These are phyloP conservation scores for Starmerella stellata DNA, from an alignment of 805 yeast species.

Conservation along the genomic window DNA sequence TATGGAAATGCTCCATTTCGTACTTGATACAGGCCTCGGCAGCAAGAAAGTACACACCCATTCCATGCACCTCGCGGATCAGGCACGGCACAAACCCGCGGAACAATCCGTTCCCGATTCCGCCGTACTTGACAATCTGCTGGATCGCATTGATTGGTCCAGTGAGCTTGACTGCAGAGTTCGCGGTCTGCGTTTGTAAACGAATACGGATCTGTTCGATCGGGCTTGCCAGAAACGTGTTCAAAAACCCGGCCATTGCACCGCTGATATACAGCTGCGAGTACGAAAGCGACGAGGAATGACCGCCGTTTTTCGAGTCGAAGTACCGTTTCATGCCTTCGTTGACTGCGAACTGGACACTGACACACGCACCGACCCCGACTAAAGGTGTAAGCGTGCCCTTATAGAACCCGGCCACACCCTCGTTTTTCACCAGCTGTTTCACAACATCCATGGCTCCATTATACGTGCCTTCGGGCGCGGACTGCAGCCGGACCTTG, in stretches of 20 bases:
- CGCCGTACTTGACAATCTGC: constrained; percentile 37
- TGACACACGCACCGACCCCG: constrained; percentile 95
- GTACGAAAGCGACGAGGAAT: constrained; percentile 21
- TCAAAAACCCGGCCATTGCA: constrained; percentile 79
- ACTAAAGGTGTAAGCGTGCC: constrained; percentile 86
- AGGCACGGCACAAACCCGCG: constrained; percentile 73
- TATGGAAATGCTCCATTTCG: constrained; percentile 33
- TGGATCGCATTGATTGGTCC: constrained; percentile 64
- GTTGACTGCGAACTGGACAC: constrained; percentile 87
- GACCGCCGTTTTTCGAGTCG: constrained; percentile 23
- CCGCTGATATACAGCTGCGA: constrained; percentile 69
- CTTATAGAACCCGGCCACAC: constrained; percentile 70
- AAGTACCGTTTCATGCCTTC: constrained; percentile 82
- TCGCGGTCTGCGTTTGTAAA: constrained; percentile 65
- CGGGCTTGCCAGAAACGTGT: constrained; percentile 77
- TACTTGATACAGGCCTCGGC: constrained; percentile 72
- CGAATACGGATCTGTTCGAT: constrained; percentile 91
- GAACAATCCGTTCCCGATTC: constrained; percentile 41
- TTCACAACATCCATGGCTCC: constrained; percentile 66
- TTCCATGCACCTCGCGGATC: constrained; percentile 68
- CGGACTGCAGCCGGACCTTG: constrained; percentile 80
- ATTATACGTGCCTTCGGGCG: constrained; percentile 53
- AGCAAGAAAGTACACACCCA: constrained; percentile 70
- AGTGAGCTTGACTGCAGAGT: constrained; percentile 29
- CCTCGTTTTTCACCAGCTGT: constrained; percentile 59